Percentiles rank a stretch among this genome's conserved stretches.
Conservation (phyloP, 2,329 filamentous ascomycete genomes). For the Colletotrichum gigasporum region DNA sequence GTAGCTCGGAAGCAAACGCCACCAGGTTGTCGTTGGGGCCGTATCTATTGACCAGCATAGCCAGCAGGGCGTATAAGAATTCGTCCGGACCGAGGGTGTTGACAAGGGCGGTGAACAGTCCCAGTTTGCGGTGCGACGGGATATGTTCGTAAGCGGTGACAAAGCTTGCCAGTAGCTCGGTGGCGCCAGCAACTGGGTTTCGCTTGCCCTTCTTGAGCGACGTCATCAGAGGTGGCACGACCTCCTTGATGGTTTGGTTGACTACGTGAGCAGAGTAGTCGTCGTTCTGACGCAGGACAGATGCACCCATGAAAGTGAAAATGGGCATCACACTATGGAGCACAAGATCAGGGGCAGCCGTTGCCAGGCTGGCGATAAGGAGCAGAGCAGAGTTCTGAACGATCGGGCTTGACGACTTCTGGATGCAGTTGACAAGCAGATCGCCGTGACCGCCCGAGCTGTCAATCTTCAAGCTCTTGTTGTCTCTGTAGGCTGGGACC, state of each 20-base stretch:
- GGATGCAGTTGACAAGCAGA: slow-evolving; percentile 91
- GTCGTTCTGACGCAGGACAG: slow-evolving; percentile 89
- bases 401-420: slow-evolving; percentile 89
- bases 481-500: slow-evolving; percentile 76
- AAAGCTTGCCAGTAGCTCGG: slow-evolving; percentile 93
- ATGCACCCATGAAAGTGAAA: slow-evolving; percentile 97
- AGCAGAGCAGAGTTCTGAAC: slow-evolving; percentile 93
- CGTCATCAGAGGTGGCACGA: slow-evolving; percentile 89
- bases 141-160: slow-evolving; percentile 97
- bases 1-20: slow-evolving; percentile 79
- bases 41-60: slow-evolving; percentile 92
- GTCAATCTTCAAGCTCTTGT: slow-evolving; percentile 73
- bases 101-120: slow-evolving; percentile 85
- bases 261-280: slow-evolving; percentile 98
- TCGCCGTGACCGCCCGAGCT: slow-evolving; percentile 85
- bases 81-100: slow-evolving; percentile 87
- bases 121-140: slow-evolving; percentile 83
- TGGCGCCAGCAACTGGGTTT: slow-evolving; percentile 80
- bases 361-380: slow-evolving; percentile 86
- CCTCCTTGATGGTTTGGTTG: slow-evolving; percentile 91
- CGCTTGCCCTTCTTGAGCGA: slow-evolving; percentile 85
- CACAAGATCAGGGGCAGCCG: slow-evolving; percentile 88
- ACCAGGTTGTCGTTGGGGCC: slow-evolving; percentile 78
- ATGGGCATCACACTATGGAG: slow-evolving; percentile 99
- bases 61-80: slow-evolving; percentile 86